These are phyloP conservation scores for Schwanniomyces occidentalis DNA, from an alignment of 805 yeast species.

Conservation along the genomic window DNA sequence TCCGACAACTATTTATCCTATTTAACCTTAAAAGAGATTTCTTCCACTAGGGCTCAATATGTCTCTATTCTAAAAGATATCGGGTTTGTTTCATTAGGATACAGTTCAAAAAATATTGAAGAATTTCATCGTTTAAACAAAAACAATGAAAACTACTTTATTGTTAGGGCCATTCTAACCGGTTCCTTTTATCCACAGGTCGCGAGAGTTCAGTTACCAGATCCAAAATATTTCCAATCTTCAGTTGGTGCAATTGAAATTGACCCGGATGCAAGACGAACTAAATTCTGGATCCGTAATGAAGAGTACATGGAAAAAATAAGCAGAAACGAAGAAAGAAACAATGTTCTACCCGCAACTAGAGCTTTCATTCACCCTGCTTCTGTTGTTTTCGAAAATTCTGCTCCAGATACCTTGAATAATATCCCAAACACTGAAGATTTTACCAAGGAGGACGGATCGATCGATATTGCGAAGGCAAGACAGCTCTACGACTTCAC, in stretches of 20 bases:
- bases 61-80: conserved; percentile 70
- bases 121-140: conserved; percentile 40
- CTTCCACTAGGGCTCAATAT: conserved; percentile 69
- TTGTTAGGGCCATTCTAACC: conserved; percentile 68
- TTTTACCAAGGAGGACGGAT: conserved; percentile 41
- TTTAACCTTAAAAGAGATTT: conserved; percentile 66
- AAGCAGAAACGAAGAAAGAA: conserved; percentile 10
- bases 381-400: conserved; percentile 62
- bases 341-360: conserved; percentile 48
- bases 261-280: conserved; percentile 78
- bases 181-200: conserved; percentile 84
- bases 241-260: conserved; percentile 77
- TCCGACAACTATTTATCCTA: conserved; percentile 61
- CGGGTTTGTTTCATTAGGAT: conserved; percentile 67
- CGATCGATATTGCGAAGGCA: conserved; percentile 33
- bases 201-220: conserved; percentile 80
- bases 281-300: conserved; percentile 71
- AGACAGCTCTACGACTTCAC: conserved; percentile 39
- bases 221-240: conserved; percentile 68
- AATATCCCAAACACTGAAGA: conserved; percentile 15
- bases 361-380: conserved; percentile 88
- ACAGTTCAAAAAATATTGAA: conserved; percentile 22
- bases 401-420: conserved; percentile 22
- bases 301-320: conserved; percentile 43
- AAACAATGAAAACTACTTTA: conserved; percentile 48